Percentiles rank a stretch among this genome's conserved stretches.
These are phyloP conservation scores for Knufia fluminis DNA, from an alignment of 2,329 filamentous ascomycete species.

Conservation along the genomic window DNA sequence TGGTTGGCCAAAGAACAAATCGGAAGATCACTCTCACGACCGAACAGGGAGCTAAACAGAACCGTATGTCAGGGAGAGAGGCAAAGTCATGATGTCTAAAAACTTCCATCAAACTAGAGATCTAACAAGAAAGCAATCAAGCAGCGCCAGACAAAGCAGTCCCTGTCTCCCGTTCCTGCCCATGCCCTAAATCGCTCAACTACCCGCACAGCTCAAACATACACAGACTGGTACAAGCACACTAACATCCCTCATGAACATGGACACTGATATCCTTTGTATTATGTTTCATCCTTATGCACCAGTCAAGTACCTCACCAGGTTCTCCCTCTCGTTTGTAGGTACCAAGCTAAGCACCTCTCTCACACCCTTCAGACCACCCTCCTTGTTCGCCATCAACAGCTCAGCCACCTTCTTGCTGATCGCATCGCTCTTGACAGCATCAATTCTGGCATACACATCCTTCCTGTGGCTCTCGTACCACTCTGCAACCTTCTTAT, in stretches of 20 bases:
- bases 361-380: constrained; percentile 74
- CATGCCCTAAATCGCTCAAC: constrained; percentile 26
- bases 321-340: constrained; percentile 75
- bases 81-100: no score
- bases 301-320: constrained; percentile 49
- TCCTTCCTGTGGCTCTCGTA: constrained; percentile 88
- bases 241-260: constrained; percentile 44
- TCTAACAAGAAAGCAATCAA: no score
- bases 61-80: no score
- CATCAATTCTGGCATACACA: constrained; percentile 75
- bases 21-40: no score
- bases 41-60: no score
- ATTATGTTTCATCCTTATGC: not conserved
- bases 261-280: constrained; percentile 46
- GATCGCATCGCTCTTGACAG: constrained; percentile 66
- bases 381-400: constrained; percentile 56
- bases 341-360: constrained; percentile 80
- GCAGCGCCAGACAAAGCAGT: no score
- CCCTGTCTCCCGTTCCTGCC: constrained; percentile 25
- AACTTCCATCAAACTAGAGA: no score
- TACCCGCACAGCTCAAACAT: not conserved
- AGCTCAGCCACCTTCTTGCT: constrained; percentile 61
- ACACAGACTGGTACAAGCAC: constrained; percentile 8
- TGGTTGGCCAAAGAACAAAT: no score
- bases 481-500: constrained; percentile 81